Conservation (phyloP, 441 rosid genomes). For the Gossypium davidsonii region DNA sequence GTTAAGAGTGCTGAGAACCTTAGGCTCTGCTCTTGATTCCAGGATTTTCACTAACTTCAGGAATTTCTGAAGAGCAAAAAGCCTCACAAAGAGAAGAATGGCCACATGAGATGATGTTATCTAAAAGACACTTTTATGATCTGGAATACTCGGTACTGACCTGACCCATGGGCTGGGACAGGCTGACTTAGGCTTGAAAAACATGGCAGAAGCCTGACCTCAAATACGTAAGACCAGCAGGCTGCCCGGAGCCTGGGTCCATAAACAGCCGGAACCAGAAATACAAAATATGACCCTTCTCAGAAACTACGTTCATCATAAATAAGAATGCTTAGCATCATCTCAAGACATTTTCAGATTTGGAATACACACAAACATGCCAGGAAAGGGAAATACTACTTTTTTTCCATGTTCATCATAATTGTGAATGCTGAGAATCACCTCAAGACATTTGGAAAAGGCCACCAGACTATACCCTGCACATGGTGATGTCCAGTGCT, state of each 20-base stretch:
- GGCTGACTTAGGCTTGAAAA: background rate
- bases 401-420: background rate
- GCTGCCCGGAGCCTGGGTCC: background rate
- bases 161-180: background rate
- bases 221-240: background rate
- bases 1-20: slow-evolving; percentile 7
- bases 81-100: slow-evolving; percentile 13
- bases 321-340: background rate
- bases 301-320: background rate
- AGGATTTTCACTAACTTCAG: background rate
- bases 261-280: background rate
- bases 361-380: background rate
- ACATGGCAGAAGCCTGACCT: background rate
- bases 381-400: background rate
- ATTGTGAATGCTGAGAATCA: background rate
- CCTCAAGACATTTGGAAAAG: background rate
- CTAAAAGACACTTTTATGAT: background rate
- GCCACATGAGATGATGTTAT: background rate
- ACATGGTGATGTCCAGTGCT: background rate
- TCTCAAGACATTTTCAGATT: slow-evolving; percentile 5
- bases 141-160: background rate
- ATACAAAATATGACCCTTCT: background rate
- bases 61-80: slow-evolving; percentile 25
- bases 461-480: background rate
- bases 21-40: slow-evolving; percentile 13